Conservation (phyloP, 78 protist genomes). For the Speleostelium caveatum region DNA sequence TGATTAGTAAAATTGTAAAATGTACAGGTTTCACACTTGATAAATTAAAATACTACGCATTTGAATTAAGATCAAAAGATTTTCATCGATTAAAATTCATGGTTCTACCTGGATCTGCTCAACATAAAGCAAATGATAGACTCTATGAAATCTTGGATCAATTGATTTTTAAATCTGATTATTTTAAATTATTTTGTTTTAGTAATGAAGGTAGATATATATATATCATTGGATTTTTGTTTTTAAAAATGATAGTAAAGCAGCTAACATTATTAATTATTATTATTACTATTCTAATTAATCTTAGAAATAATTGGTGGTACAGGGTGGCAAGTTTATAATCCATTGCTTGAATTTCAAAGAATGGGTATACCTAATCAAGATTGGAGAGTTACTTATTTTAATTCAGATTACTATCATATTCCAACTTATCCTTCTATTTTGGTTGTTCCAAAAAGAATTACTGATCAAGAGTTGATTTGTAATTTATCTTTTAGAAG, state of each 20-base stretch:
- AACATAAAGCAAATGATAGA: constrained; percentile 55
- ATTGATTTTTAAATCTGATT: constrained; percentile 21
- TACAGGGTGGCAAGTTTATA: constrained; percentile 68
- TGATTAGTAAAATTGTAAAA: constrained; percentile 33
- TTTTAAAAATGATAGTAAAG: background rate
- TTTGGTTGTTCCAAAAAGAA: constrained; percentile 78
- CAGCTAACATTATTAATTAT: background rate
- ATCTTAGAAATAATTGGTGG: constrained; percentile 5
- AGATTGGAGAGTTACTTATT: constrained; percentile 46
- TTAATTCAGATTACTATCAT: constrained; percentile 32
- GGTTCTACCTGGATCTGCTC: constrained; percentile 51
- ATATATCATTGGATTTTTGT: background rate
- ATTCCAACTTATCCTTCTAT: constrained; percentile 84
- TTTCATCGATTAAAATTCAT: constrained; percentile 45
- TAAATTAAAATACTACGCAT: constrained; percentile 67
- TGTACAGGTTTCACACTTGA: constrained; percentile 74
- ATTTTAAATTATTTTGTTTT: constrained; percentile 60
- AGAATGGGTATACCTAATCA: constrained; percentile 68
- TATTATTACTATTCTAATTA: background rate
- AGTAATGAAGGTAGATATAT: background rate
- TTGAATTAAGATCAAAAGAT: constrained; percentile 52
- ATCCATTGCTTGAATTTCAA: constrained; percentile 59
- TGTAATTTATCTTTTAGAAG: constrained; percentile 60
- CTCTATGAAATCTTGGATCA: constrained; percentile 57
- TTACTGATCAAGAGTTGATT: constrained; percentile 68